phyloP scores from a whole-genome alignment of 202 grass and related monocot genomes.

The Dendrocalamus latiflorus region DNA sequence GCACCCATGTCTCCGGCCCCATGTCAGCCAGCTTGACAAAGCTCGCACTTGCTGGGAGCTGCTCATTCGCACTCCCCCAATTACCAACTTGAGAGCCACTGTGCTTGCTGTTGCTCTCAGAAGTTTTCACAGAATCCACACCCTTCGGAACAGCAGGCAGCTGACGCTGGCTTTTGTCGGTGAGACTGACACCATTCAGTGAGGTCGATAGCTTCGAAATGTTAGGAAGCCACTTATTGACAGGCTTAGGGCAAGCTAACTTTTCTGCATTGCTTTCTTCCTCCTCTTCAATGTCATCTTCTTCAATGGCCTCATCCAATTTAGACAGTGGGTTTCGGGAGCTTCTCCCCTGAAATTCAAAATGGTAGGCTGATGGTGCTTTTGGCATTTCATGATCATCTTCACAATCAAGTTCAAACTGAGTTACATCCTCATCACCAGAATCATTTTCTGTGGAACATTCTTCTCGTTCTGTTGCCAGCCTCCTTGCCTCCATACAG shows the following conservation, averaged over 20 bases:
- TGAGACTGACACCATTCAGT: slow-evolving; percentile 56
- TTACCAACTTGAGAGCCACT: slow-evolving; percentile 34
- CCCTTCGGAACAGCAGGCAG: slow-evolving; percentile 21
- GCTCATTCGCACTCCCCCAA: slow-evolving; percentile 64
- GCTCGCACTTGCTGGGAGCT: slow-evolving; percentile 47
- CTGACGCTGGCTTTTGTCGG: slow-evolving; percentile 36
- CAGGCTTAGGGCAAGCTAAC: slow-evolving; percentile 33
- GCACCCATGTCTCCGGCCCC: slow-evolving; percentile 49
- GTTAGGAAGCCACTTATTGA: slow-evolving; percentile 58
- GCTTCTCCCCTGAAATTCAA: slow-evolving; percentile 43
- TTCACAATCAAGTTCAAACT: slow-evolving; percentile 89
- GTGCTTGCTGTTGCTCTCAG: slow-evolving; percentile 32
- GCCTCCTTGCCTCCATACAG: slow-evolving; percentile 76
- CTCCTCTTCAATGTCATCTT: slow-evolving; percentile 49
- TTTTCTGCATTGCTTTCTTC: slow-evolving; percentile 61
- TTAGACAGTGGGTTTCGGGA: slow-evolving; percentile 68
- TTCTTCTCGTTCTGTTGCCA: slow-evolving; percentile 57
- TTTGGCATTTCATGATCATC: slow-evolving; percentile 46
- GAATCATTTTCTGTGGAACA: slow-evolving; percentile 48
- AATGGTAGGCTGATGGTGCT: slow-evolving; percentile 37
- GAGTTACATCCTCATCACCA: slow-evolving; percentile 55
- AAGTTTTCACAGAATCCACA: slow-evolving; percentile 19
- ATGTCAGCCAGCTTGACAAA: slow-evolving; percentile 81
- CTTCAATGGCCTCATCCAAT: slow-evolving; percentile 66
- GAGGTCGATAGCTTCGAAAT: slow-evolving; percentile 81